These are phyloP conservation scores for Pneumocystis carinii DNA, from an alignment of 1,139 yeast genomes.

Conservation along the genomic window DNA sequence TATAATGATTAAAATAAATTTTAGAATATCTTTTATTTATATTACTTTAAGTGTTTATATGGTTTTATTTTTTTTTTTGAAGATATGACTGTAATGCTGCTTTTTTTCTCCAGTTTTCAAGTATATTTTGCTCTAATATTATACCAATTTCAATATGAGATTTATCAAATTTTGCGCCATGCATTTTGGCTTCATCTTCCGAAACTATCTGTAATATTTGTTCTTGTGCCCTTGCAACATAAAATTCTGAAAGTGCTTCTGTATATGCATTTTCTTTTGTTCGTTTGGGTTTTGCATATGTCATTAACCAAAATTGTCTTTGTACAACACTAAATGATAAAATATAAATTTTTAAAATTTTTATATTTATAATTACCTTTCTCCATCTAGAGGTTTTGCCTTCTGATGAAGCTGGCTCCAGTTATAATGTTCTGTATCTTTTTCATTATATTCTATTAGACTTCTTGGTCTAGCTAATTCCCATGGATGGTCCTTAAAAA, in stretches of 20 bases:
- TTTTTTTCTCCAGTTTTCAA: not conserved
- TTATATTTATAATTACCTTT: conserved; percentile 24
- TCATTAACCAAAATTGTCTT: conserved; percentile 60
- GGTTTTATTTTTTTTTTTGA: not conserved
- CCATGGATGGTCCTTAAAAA: conserved; percentile 95
- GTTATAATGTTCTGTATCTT: conserved; percentile 39
- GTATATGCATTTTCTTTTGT: conserved; percentile 52
- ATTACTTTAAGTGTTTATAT: not conserved
- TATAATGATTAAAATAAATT: not conserved
- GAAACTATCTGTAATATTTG: conserved; percentile 64
- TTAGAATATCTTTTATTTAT: not conserved
- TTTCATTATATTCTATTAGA: conserved; percentile 58
- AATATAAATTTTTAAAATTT: not conserved
- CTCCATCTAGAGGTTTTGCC: conserved; percentile 71
- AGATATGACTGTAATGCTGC: not conserved
- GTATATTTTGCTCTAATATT: not conserved
- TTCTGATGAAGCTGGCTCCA: conserved; percentile 71
- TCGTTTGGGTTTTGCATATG: conserved; percentile 23
- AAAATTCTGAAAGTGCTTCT: conserved; percentile 74
- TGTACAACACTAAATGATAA: conserved; percentile 51
- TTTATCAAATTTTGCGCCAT: not conserved
- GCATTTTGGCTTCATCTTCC: conserved; percentile 53
- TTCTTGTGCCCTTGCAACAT: conserved; percentile 67
- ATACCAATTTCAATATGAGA: not conserved
- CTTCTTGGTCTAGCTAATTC: conserved; percentile 88